phyloP scores from a whole-genome alignment of 1,139 yeast species.

The Suzukiozyma palmioleophila region DNA sequence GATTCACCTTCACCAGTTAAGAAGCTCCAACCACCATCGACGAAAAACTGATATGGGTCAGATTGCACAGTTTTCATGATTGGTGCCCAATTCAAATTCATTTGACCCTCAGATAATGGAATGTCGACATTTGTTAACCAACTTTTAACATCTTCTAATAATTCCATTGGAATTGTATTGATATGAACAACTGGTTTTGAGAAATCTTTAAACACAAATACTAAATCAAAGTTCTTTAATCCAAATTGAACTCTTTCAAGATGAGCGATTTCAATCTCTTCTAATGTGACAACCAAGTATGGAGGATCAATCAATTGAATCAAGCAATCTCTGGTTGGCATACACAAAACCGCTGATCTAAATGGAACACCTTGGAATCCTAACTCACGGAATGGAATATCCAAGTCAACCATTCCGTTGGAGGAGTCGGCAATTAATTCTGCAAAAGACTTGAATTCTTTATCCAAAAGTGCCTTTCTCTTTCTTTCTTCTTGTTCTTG shows the following conservation, averaged over 20 bases:
- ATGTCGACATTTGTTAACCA: slow-evolving; percentile 97
- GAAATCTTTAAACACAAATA: slow-evolving; percentile 91
- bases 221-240: slow-evolving; percentile 90
- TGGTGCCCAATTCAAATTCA: slow-evolving; percentile 92
- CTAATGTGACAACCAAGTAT: slow-evolving; percentile 83
- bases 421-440: slow-evolving; percentile 89
- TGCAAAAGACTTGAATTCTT: slow-evolving; percentile 85
- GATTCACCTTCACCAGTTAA: slow-evolving; percentile 69
- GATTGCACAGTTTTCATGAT: slow-evolving; percentile 92
- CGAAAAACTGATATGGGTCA: slow-evolving; percentile 92
- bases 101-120: slow-evolving; percentile 91
- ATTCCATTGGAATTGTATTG: slow-evolving; percentile 91
- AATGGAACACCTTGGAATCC: slow-evolving; percentile 98
- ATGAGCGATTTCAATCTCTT: slow-evolving; percentile 92
- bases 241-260: slow-evolving; percentile 98
- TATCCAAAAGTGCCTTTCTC: slow-evolving; percentile 84
- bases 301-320: slow-evolving; percentile 95
- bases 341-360: slow-evolving; percentile 89
- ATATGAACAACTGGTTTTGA: slow-evolving; percentile 83
- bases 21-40: slow-evolving; percentile 96
- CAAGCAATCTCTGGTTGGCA: slow-evolving; percentile 96
- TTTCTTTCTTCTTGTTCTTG: slow-evolving; percentile 98
- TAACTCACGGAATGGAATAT: slow-evolving; percentile 90
- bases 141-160: slow-evolving; percentile 86
- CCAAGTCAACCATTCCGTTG: slow-evolving; percentile 76